Conservation (phyloP, 805 yeast species). For the Sungouiella thailandica region DNA sequence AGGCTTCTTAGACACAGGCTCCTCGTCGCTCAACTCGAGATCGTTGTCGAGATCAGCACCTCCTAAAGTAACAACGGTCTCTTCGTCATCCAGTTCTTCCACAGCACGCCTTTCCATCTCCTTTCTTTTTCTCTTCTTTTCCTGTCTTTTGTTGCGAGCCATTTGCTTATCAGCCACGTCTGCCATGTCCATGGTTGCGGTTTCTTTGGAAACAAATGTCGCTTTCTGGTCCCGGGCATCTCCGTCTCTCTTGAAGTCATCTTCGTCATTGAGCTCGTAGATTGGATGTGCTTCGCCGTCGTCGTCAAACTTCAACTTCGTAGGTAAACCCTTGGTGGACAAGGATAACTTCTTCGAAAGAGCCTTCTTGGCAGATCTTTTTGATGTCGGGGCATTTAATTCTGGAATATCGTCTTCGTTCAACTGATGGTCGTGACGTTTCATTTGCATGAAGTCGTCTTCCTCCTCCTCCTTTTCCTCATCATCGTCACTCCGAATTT, state of each 20-base stretch:
- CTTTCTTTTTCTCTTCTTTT: slow-evolving; percentile 83
- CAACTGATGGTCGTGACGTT: slow-evolving; percentile 70
- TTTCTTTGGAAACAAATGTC: slow-evolving; percentile 62
- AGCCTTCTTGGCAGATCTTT: slow-evolving; percentile 80
- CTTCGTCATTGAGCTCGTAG: slow-evolving; percentile 88
- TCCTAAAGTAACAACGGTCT: slow-evolving; percentile 24
- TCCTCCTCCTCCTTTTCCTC: slow-evolving; percentile 47
- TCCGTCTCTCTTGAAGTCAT: slow-evolving; percentile 71
- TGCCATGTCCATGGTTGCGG: slow-evolving; percentile 60
- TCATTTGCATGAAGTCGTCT: slow-evolving; percentile 77
- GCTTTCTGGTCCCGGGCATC: slow-evolving; percentile 65
- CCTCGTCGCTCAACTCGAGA: slow-evolving; percentile 35
- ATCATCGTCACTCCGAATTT: slow-evolving; percentile 22
- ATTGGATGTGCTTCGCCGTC: slow-evolving; percentile 90
- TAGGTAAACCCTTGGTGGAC: slow-evolving; percentile 59
- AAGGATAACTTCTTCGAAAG: slow-evolving; percentile 75
- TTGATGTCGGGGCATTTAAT: slow-evolving; percentile 63
- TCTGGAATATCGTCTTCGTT: slow-evolving; percentile 63
- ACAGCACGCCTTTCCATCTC: slow-evolving; percentile 61
- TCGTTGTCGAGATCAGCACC: slow-evolving; percentile 42
- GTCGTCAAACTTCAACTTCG: slow-evolving; percentile 84
- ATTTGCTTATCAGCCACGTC: slow-evolving; percentile 75
- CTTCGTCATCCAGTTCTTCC: slow-evolving; percentile 39
- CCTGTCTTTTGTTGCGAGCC: slow-evolving; percentile 74
- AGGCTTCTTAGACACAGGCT: slow-evolving; percentile 37